Evolutionary conservation across 129 eudicot genomes (phyloP).

Genomic region (Centella asiatica): DNA sequence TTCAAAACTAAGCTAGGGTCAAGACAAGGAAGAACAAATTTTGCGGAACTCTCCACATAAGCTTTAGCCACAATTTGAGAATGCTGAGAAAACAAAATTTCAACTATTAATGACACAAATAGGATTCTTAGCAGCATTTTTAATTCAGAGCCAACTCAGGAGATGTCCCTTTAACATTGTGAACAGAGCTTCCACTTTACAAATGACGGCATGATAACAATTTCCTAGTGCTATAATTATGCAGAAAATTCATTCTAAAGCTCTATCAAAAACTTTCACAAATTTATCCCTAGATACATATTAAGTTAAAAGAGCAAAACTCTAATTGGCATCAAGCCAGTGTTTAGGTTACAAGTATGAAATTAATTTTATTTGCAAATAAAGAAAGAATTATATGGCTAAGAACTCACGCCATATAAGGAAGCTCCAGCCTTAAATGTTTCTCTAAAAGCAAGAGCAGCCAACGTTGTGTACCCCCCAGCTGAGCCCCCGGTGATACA

Average conservation of each 20-base stretch:
- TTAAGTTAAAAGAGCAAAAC: neutral
- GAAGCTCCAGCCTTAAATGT: slow-evolving; percentile 91
- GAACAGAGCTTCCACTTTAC: neutral
- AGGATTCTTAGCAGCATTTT: neutral
- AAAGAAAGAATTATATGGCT: neutral
- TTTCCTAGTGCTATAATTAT: too few relatives aligned
- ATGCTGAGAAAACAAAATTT: neutral
- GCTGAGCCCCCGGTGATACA: slow-evolving; percentile 99
- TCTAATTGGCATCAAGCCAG: neutral
- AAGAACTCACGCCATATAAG: slow-evolving; percentile 81
- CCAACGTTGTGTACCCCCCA: slow-evolving; percentile 96
- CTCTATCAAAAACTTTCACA: too few relatives aligned
- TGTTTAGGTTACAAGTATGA: too few relatives aligned
- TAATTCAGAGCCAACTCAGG: neutral
- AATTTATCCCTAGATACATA: too few relatives aligned
- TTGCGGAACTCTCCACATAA: neutral
- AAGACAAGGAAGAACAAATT: neutral
- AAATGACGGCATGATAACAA: too few relatives aligned
- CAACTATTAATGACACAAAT: neutral
- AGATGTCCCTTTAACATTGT: neutral
- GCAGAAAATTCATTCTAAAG: neutral
- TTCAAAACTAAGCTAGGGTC: neutral
- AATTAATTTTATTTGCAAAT: too few relatives aligned
- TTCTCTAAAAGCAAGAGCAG: slow-evolving; percentile 89
- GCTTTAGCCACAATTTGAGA: neutral